phyloP scores from a whole-genome alignment of 192 early-diverging fungal genomes.

The Backusella tuberculispora region DNA sequence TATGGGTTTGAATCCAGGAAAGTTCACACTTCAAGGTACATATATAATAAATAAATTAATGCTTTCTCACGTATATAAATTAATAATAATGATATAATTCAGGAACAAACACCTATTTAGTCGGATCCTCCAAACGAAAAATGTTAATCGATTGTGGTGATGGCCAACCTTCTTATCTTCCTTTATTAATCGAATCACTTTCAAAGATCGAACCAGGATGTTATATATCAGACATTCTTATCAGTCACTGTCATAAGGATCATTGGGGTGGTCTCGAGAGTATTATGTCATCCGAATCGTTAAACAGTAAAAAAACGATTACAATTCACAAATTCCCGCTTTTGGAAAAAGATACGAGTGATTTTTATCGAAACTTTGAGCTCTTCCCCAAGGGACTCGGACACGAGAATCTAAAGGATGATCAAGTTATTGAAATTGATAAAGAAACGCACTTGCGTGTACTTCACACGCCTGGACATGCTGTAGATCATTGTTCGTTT shows the following conservation, averaged over 20 bases:
- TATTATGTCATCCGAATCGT: conserved; percentile 38
- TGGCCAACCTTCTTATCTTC: conserved; percentile 70
- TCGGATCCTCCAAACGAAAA: conserved; percentile 70
- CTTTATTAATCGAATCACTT: conserved; percentile 58
- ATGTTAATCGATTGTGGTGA: conserved; percentile 81
- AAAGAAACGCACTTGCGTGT: conserved; percentile 64
- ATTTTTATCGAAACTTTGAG: conserved; percentile 18
- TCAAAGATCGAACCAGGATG: conserved; percentile 46
- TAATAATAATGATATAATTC: not conserved
- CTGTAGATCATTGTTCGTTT: conserved; percentile 75
- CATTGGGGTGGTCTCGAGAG: conserved; percentile 51
- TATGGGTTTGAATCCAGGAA: conserved; percentile 80
- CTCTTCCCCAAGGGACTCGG: conserved; percentile 26
- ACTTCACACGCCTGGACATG: conserved; percentile 82
- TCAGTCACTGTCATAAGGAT: conserved; percentile 76
- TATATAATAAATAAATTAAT: not conserved
- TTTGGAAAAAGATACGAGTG: not conserved
- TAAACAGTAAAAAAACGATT: conserved; percentile 23
- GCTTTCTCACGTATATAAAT: not conserved
- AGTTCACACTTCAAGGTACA: conserved; percentile 76
- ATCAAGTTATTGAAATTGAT: conserved; percentile 59
- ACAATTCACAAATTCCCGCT: conserved; percentile 24
- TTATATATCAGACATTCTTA: conserved; percentile 67
- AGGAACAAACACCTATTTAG: conserved; percentile 87
- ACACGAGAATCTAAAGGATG: conserved; percentile 47